A percentile compares a stretch with the other conserved stretches of the same genome.
Conservation (phyloP, 257 asterid genomes). For the Rauvolfia tetraphylla region DNA sequence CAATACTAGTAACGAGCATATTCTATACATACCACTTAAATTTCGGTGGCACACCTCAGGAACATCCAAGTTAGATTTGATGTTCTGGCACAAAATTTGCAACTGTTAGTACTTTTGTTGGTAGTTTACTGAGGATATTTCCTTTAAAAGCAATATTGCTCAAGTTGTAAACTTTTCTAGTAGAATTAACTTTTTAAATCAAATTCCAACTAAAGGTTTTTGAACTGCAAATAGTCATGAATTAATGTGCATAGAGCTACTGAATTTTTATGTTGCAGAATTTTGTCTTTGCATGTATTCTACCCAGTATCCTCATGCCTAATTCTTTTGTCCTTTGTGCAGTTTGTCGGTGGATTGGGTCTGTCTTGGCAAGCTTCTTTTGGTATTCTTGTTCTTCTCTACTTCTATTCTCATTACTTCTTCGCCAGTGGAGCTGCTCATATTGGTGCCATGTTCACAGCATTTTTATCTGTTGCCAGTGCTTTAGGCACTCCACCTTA, state of each 20-base stretch:
- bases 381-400: slow-evolving; percentile 84
- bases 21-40: background rate
- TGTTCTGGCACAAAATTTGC: background rate
- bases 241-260: background rate
- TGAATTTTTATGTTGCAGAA: background rate
- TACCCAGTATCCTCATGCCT: background rate
- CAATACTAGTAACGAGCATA: background rate
- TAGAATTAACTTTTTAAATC: background rate
- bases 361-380: slow-evolving; percentile 95
- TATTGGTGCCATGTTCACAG: slow-evolving; percentile 97
- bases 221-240: background rate
- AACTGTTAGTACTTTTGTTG: background rate
- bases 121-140: background rate
- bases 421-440: slow-evolving; percentile 99
- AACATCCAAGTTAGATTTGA: background rate
- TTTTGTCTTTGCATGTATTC: background rate
- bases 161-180: background rate
- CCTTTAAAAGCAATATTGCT: background rate
- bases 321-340: slow-evolving; percentile 24
- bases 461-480: slow-evolving; percentile 84
- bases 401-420: slow-evolving; percentile 97
- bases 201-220: background rate
- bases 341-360: slow-evolving; percentile 93
- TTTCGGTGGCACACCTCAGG: background rate
- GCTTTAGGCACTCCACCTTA: slow-evolving; percentile 92